phyloP scores from a whole-genome alignment of 108 stramenopile species.

The Discostella pseudostelligera region DNA sequence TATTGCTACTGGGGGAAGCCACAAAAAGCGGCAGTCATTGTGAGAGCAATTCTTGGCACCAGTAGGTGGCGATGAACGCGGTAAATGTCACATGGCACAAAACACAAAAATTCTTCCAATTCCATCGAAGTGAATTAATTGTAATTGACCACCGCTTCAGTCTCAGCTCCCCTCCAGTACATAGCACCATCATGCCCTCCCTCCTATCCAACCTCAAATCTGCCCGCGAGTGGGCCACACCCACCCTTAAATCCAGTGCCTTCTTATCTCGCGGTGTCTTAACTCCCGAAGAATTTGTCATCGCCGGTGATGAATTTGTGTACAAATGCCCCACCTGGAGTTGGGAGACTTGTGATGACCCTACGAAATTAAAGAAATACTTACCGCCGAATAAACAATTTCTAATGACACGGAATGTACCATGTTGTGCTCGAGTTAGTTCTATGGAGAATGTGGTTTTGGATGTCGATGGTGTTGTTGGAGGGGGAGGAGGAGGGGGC shows the following conservation, averaged over 20 bases:
- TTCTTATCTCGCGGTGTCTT: slow-evolving; percentile 91
- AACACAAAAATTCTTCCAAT: no score
- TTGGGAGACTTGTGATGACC: slow-evolving; percentile 86
- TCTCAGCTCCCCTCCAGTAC: no score
- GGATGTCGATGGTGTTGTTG: slow-evolving; percentile 12
- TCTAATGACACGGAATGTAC: slow-evolving; percentile 88
- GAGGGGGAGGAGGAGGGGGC: slow-evolving; percentile 21
- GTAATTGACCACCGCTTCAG: no score
- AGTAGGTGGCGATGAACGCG: no score
- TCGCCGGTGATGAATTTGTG: slow-evolving; percentile 92
- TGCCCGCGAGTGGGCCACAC: slow-evolving; percentile 86
- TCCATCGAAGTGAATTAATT: no score
- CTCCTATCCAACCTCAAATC: slow-evolving; percentile 58
- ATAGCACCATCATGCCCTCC: slow-evolving; percentile 30
- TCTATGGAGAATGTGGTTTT: slow-evolving; percentile 62
- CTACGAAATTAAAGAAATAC: slow-evolving; percentile 54
- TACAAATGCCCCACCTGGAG: slow-evolving; percentile 93
- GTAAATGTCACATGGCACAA: no score
- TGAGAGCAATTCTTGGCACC: no score
- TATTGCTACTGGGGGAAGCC: no score
- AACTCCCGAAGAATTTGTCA: slow-evolving; percentile 94
- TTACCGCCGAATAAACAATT: slow-evolving; percentile 90
- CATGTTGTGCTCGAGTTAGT: slow-evolving; percentile 75
- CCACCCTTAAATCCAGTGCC: slow-evolving; percentile 79
- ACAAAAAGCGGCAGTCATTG: no score